Conservation (phyloP, 768 basidiomycete genomes). For the Kondoa malvinella region DNA sequence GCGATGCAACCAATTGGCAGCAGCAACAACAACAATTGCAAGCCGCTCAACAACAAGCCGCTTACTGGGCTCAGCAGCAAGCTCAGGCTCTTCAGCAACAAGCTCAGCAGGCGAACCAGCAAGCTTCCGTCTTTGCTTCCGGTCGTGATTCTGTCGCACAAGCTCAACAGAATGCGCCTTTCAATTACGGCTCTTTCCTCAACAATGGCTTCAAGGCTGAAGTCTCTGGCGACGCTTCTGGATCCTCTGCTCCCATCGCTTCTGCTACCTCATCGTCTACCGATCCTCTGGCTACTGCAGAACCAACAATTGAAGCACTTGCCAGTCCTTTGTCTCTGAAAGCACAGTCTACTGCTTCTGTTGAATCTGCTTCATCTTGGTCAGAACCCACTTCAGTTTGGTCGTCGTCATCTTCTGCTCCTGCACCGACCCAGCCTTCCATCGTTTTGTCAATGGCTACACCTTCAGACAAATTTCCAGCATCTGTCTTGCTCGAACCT, state of each 20-base stretch:
- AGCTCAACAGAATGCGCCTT: too few relatives aligned
- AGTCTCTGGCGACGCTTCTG: background rate
- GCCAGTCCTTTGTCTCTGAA: background rate
- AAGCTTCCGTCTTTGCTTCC: background rate
- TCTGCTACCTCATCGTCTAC: background rate
- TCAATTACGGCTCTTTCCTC: too few relatives aligned
- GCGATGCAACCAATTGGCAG: background rate
- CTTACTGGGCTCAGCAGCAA: background rate
- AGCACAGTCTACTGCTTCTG: background rate
- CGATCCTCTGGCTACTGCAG: background rate
- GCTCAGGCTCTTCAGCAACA: background rate
- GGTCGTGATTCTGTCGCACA: too few relatives aligned
- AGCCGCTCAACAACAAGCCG: background rate
- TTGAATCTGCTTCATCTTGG: background rate
- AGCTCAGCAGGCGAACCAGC: background rate
- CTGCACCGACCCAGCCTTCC: slow-evolving; percentile 68
- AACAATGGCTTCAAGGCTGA: slow-evolving; percentile 20
- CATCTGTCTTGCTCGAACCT: background rate
- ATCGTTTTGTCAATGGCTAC: background rate
- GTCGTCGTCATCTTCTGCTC: background rate
- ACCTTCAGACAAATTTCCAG: background rate
- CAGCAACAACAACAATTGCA: background rate
- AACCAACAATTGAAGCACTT: too few relatives aligned
- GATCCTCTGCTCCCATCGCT: background rate
- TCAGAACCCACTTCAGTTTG: background rate